phyloP scores from a whole-genome alignment of 2,329 filamentous ascomycete species.

The Chrysoporthe cubensis region DNA sequence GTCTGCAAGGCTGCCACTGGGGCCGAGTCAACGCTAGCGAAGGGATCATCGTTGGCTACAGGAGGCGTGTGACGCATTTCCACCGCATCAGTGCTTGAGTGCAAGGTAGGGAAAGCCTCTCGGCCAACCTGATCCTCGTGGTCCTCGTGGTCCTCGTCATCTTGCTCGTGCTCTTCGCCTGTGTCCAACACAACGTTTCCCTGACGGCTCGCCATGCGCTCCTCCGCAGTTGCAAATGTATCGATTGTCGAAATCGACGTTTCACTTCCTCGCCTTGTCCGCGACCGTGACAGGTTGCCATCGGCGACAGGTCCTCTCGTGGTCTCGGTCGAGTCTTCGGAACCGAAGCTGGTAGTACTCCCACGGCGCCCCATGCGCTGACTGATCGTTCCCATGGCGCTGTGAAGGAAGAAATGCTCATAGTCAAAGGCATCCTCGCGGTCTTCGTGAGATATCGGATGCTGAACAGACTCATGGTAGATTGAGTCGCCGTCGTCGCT shows the following conservation, averaged over 20 bases:
- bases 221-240: slow-evolving; percentile 61
- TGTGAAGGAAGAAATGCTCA: slow-evolving; percentile 93
- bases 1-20: slow-evolving; percentile 26
- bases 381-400: slow-evolving; percentile 80
- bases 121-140: background rate
- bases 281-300: slow-evolving; percentile 26
- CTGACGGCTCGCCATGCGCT: slow-evolving; percentile 49
- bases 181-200: slow-evolving; percentile 32
- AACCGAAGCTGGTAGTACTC: slow-evolving; percentile 59
- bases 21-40: slow-evolving; percentile 23
- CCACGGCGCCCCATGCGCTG: slow-evolving; percentile 50
- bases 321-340: slow-evolving; percentile 65
- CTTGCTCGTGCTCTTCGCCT: slow-evolving; percentile 31
- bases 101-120: slow-evolving; percentile 33
- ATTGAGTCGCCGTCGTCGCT: slow-evolving; percentile 69
- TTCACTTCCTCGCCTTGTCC: slow-evolving; percentile 47
- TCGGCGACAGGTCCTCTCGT: slow-evolving; percentile 52
- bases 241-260: slow-evolving; percentile 56
- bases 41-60: slow-evolving; percentile 36
- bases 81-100: slow-evolving; percentile 14
- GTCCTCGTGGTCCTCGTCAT: background rate
- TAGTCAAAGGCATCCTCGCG: slow-evolving; percentile 96
- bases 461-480: slow-evolving; percentile 64
- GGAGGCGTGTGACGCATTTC: slow-evolving; percentile 37
- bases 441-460: slow-evolving; percentile 81